Conservation (phyloP, 805 yeast genomes). For the Zygoascus flipseniorum region DNA sequence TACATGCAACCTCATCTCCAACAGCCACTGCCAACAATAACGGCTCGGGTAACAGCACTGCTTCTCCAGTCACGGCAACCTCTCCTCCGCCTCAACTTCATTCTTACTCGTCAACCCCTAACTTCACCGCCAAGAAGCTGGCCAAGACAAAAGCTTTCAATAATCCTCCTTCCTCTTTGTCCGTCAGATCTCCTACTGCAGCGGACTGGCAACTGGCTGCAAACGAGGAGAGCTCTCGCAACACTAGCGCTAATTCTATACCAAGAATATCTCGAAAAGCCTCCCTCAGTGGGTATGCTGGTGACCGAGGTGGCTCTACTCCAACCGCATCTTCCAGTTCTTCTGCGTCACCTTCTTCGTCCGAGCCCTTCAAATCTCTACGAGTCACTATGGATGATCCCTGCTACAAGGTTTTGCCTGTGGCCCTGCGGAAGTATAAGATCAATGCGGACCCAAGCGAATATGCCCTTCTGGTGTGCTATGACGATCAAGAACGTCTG, state of each 20-base stretch:
- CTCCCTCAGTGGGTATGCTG: neutral
- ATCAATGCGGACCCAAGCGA: constrained; percentile 78
- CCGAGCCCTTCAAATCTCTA: constrained; percentile 74
- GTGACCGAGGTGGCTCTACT: neutral
- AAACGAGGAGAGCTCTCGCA: neutral
- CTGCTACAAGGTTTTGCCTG: constrained; percentile 77
- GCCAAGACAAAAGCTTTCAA: constrained; percentile 2
- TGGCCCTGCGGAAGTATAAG: constrained; percentile 79
- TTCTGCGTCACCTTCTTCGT: constrained; percentile 8
- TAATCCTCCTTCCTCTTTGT: neutral
- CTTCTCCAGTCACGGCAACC: constrained; percentile 3
- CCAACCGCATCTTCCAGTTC: neutral
- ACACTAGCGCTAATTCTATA: neutral
- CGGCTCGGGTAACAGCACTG: neutral
- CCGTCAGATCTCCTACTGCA: constrained; percentile 5
- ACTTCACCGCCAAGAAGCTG: constrained; percentile 2
- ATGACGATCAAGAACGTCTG: constrained; percentile 83
- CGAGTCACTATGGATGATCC: constrained; percentile 87
- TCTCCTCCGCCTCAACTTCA: constrained; percentile 1
- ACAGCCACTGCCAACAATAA: constrained; percentile 5
- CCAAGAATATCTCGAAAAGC: neutral
- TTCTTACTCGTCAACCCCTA: neutral
- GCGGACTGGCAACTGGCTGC: neutral
- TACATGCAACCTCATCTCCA: constrained; percentile 6
- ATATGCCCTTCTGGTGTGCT: constrained; percentile 81